Evolutionary conservation across 1,284 basidiomycete genomes (phyloP), one percentile per base, ranked within the genome.

Genomic region (Sanghuangporus sanghuang): DNA sequence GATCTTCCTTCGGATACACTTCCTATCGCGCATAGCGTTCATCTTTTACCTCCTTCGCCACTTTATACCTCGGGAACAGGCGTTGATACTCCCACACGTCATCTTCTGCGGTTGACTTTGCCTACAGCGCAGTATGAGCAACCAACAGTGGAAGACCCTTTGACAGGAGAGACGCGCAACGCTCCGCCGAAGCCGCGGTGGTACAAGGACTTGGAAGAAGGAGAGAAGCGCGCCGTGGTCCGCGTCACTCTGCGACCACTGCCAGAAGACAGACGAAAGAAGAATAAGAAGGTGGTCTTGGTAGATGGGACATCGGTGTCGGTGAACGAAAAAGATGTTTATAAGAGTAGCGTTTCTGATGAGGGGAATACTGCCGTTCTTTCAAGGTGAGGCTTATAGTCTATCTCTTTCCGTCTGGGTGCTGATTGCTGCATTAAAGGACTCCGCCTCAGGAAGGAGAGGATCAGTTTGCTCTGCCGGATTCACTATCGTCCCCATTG

Each of bases 71-170:
- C 95, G 60, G 90, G 93, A 0, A 87, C 87, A 5, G 86, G 85
- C 64, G 77, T 79, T 11, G 82, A 83, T 65, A 78, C 78, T 55
- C 83, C 86, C 6, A 81, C 86, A 21, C 82, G 91, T 42, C 92
- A 95, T 72, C 73, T 96, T 18, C 68, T 96, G 9, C 81, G 90
- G 49, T 72, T 96, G 61, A 86, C 82, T 44, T 75, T 96, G n/a
- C 93, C 93, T 2, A 94, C 92, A 0, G 85, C 89, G 9, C 89
- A 88, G 65, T 93, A 88, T 71, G 85, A 89, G 71, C 79, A 86
- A 38, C 85, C 86, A 48, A 85, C 85, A 0, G 83, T 95, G 18
- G 78, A 84, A 63, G 92, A 95, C 75, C 94, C 93, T 7, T 75
- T 95, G 67, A 93, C 89, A 1, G 90, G 88, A 16, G 86, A 91